Conservation (phyloP, 2,329 filamentous ascomycete genomes). For the Plectosphaerella plurivora region DNA sequence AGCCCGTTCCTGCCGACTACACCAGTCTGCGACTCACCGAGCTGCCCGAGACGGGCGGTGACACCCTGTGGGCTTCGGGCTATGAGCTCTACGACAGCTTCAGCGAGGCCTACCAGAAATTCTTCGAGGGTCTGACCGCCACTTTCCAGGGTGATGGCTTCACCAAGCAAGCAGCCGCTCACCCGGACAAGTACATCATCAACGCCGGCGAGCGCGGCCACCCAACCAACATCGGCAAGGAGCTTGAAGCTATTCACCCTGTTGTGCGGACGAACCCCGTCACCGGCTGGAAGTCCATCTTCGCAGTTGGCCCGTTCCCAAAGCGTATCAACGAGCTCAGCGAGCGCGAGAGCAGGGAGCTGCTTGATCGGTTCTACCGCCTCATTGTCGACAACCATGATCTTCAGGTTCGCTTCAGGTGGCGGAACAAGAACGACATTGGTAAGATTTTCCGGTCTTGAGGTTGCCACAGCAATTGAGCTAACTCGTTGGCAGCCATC, state of each 20-base stretch:
- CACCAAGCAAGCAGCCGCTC: conserved; percentile 25
- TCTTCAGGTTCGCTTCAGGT: conserved; percentile 42
- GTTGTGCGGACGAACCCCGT: conserved; percentile 58
- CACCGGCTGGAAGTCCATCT: conserved; percentile 53
- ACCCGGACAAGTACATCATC: conserved; percentile 24
- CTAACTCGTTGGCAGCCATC: conserved; percentile 31
- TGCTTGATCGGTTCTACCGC: conserved; percentile 34
- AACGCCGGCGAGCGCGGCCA: conserved; percentile 27
- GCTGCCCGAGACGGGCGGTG: conserved; percentile 52
- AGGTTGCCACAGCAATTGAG: neutral
- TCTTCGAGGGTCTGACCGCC: conserved; percentile 47
- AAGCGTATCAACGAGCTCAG: conserved; percentile 38
- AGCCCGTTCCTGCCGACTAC: conserved; percentile 56
- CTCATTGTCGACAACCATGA: conserved; percentile 42
- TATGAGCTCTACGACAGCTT: conserved; percentile 58
- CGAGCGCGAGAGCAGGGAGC: conserved; percentile 33
- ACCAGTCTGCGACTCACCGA: conserved; percentile 52
- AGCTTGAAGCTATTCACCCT: conserved; percentile 46
- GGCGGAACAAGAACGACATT: conserved; percentile 37
- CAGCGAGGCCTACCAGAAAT: conserved; percentile 42
- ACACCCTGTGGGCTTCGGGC: conserved; percentile 60
- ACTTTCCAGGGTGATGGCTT: conserved; percentile 36
- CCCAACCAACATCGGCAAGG: conserved; percentile 39
- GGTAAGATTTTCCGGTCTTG: conserved; percentile 11
- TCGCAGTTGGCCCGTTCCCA: conserved; percentile 36